These are phyloP conservation scores for Umbelopsis isabellina DNA, from an alignment of 192 early-diverging fungal genomes.

Conservation along the genomic window DNA sequence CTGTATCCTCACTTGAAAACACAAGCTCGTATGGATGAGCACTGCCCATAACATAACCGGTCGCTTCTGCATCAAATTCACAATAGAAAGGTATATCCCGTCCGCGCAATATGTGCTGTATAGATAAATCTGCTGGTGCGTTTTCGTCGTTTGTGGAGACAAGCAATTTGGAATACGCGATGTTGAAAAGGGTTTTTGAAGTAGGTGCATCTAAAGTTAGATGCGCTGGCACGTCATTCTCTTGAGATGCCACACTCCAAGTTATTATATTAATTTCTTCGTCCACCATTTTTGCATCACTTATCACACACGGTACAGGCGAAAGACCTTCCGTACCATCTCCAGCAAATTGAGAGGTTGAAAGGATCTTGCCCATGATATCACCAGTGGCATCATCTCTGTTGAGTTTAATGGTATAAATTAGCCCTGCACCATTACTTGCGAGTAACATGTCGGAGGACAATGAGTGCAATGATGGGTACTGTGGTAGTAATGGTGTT, in stretches of 20 bases:
- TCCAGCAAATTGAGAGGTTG: slow-evolving; percentile 25
- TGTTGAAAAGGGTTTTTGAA: slow-evolving; percentile 28
- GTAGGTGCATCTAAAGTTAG: background rate
- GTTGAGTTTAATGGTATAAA: slow-evolving; percentile 31
- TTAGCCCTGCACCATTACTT: slow-evolving; percentile 39
- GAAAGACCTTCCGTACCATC: slow-evolving; percentile 32
- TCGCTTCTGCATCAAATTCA: slow-evolving; percentile 40
- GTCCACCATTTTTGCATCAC: slow-evolving; percentile 33
- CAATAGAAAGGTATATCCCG: slow-evolving; percentile 58
- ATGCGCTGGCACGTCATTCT: slow-evolving; percentile 4
- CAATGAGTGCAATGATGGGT: slow-evolving; percentile 39
- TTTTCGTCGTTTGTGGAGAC: background rate
- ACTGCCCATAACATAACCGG: slow-evolving; percentile 50
- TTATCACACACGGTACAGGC: slow-evolving; percentile 39
- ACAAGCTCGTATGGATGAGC: slow-evolving; percentile 35
- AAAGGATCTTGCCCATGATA: slow-evolving; percentile 9
- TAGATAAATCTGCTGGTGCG: background rate
- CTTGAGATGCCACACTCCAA: slow-evolving; percentile 12
- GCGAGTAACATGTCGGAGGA: slow-evolving; percentile 28
- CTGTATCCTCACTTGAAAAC: background rate
- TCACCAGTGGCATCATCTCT: slow-evolving; percentile 7
- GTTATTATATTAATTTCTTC: slow-evolving; percentile 29
- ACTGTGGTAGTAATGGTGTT: slow-evolving; percentile 22
- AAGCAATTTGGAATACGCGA: slow-evolving; percentile 19
- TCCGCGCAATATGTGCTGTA: slow-evolving; percentile 48